A percentile compares a stretch with the other conserved stretches of the same genome.
Evolutionary conservation across 2,329 filamentous ascomycete genomes (phyloP).

Genomic region (Botryotinia convoluta): DNA sequence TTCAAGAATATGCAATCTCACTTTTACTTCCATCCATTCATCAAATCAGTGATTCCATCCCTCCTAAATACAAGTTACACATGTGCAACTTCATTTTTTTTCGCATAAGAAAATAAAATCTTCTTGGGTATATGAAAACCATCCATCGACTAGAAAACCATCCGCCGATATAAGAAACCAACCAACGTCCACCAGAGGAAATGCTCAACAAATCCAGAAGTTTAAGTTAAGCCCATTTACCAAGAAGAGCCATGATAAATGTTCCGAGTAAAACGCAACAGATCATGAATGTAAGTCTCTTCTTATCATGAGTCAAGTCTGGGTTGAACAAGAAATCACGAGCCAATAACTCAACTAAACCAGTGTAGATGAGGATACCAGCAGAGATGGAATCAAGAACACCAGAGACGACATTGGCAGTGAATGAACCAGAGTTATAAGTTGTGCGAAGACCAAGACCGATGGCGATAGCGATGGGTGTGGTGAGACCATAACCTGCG

Average conservation of each 20-base stretch:
- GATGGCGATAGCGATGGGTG: slow-evolving; percentile 50
- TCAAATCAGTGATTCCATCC: background rate
- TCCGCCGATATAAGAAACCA: background rate
- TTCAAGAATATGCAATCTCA: background rate
- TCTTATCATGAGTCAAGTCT: slow-evolving; percentile 42
- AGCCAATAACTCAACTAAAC: slow-evolving; percentile 49
- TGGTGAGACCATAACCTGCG: slow-evolving; percentile 48
- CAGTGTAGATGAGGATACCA: slow-evolving; percentile 50
- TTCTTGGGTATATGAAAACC: slow-evolving; percentile 3
- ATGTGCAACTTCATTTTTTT: background rate
- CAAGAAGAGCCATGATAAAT: slow-evolving; percentile 48
- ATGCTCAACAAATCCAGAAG: background rate
- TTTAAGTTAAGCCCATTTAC: slow-evolving; percentile 46
- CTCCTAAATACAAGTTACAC: background rate
- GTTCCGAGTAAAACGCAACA: slow-evolving; percentile 43
- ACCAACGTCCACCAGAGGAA: background rate
- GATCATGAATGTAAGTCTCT: slow-evolving; percentile 44
- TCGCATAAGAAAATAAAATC: background rate
- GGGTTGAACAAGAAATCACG: slow-evolving; percentile 50
- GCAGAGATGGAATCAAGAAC: slow-evolving; percentile 48
- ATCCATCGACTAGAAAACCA: background rate
- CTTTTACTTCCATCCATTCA: background rate
- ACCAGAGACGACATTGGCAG: slow-evolving; percentile 45
- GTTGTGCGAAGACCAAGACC: slow-evolving; percentile 48
- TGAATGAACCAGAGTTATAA: slow-evolving; percentile 43